Evolutionary conservation across 2,329 filamentous ascomycete genomes (phyloP), one percentile per base, ranked within the genome.

Genomic region (Fusarium scirpi): DNA sequence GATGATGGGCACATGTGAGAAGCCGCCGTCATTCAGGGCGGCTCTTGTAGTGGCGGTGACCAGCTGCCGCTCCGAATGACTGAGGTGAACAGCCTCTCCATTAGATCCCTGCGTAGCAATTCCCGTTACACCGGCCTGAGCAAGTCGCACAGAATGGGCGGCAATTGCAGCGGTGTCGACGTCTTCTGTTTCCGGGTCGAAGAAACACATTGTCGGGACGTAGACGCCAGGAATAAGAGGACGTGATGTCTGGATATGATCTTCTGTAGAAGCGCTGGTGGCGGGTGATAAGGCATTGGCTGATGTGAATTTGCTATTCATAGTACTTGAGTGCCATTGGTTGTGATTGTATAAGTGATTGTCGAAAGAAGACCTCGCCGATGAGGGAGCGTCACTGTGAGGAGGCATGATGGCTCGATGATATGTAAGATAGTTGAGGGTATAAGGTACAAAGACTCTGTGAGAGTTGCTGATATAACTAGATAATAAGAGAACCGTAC

Each of bases 31-130:
- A 76, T 93, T 87, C 46, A 94, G 84, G 16, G 91, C 91, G 66
- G 87, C 85, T 43, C 92, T 89, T 3, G 92, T 94, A 34, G 90
- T 89, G 53, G 83, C 82, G 9, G 91, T 94, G 73, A 95, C 88
- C 54, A 88, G 82, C 49, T 87, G 86, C 63, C 92, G 88, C 81
- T 95, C 92, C 25, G 86, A 83, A 73, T 90, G 90, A 45, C 90
- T 89, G 34, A 95, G 85, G 76, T 94, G 92, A 15, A 94, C 92
- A 10, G 93, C 92, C 82, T 96, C 93, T 74, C 92, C 92, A 76
- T 95, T 95, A 76, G 91, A 93, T 48, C 92, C 92, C 78, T 94
- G 92, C 13, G 91, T 92, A 51, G 92, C 91, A 48, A 95, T 85
- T 22, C 92, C 92, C 18, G 90, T 87, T 44, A 94, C 88, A 69